Conservation (phyloP, 1,139 yeast species). For the Wickerhamomyces sp. region DNA sequence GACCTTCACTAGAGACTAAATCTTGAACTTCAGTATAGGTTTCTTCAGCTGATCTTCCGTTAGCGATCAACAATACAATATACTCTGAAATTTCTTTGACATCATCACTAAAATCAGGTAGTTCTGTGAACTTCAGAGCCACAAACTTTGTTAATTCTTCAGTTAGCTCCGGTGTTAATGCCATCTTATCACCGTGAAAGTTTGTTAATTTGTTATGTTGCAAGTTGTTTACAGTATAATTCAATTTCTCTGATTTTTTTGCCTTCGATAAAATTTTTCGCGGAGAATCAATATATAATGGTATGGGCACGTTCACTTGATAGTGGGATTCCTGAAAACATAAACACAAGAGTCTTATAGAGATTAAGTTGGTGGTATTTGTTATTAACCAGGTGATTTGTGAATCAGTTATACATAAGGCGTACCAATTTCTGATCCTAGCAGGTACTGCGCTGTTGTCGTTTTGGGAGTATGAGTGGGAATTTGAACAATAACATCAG, state of each 20-base stretch:
- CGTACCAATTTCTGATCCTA: not conserved
- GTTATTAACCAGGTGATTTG: too few species aligned
- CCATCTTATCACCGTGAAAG: constrained; percentile 16
- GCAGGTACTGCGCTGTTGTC: not conserved
- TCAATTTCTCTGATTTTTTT: not conserved
- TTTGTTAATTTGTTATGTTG: not conserved
- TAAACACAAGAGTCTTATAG: too few species aligned
- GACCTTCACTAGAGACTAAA: constrained; percentile 60
- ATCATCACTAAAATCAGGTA: constrained; percentile 50
- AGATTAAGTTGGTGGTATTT: too few species aligned
- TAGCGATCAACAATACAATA: constrained; percentile 66
- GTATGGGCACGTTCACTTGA: too few species aligned
- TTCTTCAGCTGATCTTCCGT: constrained; percentile 60
- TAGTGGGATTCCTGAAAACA: too few species aligned
- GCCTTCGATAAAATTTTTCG: constrained; percentile 3
- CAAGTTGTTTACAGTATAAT: not conserved
- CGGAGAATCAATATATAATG: too few species aligned
- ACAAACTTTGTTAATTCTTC: constrained; percentile 31
- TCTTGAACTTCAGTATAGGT: constrained; percentile 61
- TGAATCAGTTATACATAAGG: too few species aligned
- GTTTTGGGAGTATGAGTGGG: not conserved
- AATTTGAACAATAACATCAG: not conserved
- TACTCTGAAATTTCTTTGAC: constrained; percentile 78
- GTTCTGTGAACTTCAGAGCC: constrained; percentile 28
- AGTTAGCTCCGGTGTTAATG: constrained; percentile 24